Evolutionary conservation across 78 protist species (phyloP), one percentile per base, ranked within the genome.

Genomic region (Emiliania huxleyi): DNA sequence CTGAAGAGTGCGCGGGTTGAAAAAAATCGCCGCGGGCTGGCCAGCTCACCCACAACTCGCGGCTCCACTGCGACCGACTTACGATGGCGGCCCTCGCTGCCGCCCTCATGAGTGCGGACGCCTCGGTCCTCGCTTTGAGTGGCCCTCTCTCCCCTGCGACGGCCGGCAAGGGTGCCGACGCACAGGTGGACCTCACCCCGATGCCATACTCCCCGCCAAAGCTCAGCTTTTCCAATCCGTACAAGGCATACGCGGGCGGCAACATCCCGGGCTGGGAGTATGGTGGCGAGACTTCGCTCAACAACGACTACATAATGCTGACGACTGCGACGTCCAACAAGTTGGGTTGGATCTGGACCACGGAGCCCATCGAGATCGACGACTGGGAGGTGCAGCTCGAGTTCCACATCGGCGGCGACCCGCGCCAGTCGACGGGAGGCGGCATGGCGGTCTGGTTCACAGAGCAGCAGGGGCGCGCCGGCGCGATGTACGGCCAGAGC

Each of bases 361-460:
- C 22, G 29, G 81, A 71, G 81, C 81, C 40, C 23, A 40, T 71
- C 15, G 2, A 5, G 15, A 5, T n/a, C 81, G 0, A 8, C 81
- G 4, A 2, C 5, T n/a, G 22, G 81, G 81, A 71, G 42, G 81
- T 40, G 44, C 40, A 71, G 43, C 81, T 71, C 23, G 81, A 35
- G 44, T n/a, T 71, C 40, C 81, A 71, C 81, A 35, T 71, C 81
- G 81, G 81, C 21, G 81, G 81, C 81, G 35, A 2, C 15, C 12
- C 49, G 11, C 2, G 6, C 48, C 49, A 18, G 0, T 8, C 15
- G 29, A 40, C 23, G 21, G 87, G 87, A 33, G 87, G 46, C 33
- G 87, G 87, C 15, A 0, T 79, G 25, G 87, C 87, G 18, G 12
- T 79, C 55, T 79, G 87, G 87, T 26, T 43, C 87, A 79, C 87